These are phyloP conservation scores for Boletus reticulatus DNA, from an alignment of 768 basidiomycete genomes.

Conservation along the genomic window DNA sequence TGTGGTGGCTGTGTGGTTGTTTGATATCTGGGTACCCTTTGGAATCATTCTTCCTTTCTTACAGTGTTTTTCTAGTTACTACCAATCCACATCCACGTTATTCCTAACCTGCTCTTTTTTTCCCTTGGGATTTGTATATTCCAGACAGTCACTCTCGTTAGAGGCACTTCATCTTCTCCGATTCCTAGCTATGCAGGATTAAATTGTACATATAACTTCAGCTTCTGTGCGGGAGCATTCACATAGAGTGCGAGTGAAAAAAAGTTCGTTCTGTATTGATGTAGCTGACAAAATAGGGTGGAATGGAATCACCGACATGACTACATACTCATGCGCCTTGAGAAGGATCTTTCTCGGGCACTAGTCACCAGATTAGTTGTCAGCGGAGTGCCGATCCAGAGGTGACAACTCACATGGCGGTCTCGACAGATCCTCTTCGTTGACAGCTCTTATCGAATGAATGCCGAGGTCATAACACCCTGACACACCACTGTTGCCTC, in stretches of 20 bases:
- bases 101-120: constrained; percentile 7
- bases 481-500: constrained; percentile 72
- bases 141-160: constrained; percentile 2
- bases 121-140: constrained; percentile 13
- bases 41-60: background rate
- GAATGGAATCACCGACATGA: background rate
- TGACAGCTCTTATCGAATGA: constrained; percentile 78
- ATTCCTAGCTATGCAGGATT: constrained; percentile 7
- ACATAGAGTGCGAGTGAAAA: background rate
- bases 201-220: constrained; percentile 28
- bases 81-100: background rate
- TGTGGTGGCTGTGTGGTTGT: constrained; percentile 67
- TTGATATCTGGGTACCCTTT: constrained; percentile 22
- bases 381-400: background rate
- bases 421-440: constrained; percentile 58
- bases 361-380: constrained; percentile 6
- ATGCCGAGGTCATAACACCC: constrained; percentile 83
- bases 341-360: constrained; percentile 26
- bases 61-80: constrained; percentile 7
- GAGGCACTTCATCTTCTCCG: constrained; percentile 2
- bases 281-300: background rate
- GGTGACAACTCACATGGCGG: constrained; percentile 26
- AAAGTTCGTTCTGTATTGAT: constrained; percentile 1
- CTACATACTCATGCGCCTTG: constrained; percentile 16
- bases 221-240: constrained; percentile 6